Conservation (phyloP, 805 yeast genomes). For the Schizosaccharomyces osmophilus region DNA sequence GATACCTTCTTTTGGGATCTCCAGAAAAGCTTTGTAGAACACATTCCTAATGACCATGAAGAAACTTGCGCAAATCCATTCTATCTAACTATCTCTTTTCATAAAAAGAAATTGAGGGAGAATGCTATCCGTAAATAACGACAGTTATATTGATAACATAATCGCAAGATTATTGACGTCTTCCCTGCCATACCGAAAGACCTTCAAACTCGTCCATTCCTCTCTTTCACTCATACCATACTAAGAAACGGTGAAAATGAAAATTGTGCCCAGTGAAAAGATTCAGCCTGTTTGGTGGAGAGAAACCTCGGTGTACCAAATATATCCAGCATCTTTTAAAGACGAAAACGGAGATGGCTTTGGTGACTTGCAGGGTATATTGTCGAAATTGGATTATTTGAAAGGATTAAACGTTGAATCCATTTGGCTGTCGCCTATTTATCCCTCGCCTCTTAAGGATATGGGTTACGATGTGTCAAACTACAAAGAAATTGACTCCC, state of each 20-base stretch:
- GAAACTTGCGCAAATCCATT: too few species aligned
- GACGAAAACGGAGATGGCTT: conserved; percentile 36
- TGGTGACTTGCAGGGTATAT: conserved; percentile 32
- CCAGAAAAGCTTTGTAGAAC: too few species aligned
- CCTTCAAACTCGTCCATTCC: too few species aligned
- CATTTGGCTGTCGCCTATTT: conserved; percentile 35
- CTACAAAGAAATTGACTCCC: conserved; percentile 27
- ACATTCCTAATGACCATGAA: too few species aligned
- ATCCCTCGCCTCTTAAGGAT: conserved; percentile 33
- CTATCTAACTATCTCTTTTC: too few species aligned
- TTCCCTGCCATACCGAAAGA: too few species aligned
- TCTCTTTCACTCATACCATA: too few species aligned
- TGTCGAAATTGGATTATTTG: conserved; percentile 27
- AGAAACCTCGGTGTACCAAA: conserved; percentile 30
- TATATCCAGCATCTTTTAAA: conserved; percentile 36
- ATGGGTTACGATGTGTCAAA: conserved; percentile 40
- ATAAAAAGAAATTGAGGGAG: too few species aligned
- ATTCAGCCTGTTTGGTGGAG: conserved; percentile 21
- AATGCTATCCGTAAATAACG: too few species aligned
- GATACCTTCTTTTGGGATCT: too few species aligned
- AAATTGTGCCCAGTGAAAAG: not conserved
- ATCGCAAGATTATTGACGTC: too few species aligned
- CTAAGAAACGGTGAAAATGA: not conserved
- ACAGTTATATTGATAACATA: too few species aligned
- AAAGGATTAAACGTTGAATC: conserved; percentile 26